phyloP scores from a whole-genome alignment of 495 filamentous ascomycete genomes.

The Letharia columbiana region DNA sequence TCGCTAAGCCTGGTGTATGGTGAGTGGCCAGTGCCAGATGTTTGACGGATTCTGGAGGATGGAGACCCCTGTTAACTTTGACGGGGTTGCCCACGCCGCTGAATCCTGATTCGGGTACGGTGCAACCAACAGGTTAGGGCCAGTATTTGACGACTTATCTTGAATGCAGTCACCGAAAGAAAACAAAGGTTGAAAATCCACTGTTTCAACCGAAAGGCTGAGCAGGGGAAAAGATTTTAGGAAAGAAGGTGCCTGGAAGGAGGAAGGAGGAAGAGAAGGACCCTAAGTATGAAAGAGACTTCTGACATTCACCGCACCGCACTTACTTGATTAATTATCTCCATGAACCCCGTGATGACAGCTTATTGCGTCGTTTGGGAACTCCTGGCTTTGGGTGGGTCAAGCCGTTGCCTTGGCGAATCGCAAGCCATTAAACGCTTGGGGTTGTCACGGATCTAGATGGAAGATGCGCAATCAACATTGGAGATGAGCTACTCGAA shows the following conservation, averaged over 20 bases:
- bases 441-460: conserved; percentile 14
- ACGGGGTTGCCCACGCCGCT: conserved; percentile 7
- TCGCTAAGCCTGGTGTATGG: conserved; percentile 4
- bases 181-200: neutral
- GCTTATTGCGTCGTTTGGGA: neutral
- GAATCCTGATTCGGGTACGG: conserved; percentile 5
- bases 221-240: neutral
- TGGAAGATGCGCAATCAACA: conserved; percentile 1
- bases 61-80: neutral
- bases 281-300: conserved; percentile 3
- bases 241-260: neutral
- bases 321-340: conserved; percentile 7
- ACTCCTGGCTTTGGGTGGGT: conserved; percentile 7
- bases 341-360: conserved; percentile 18
- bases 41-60: neutral
- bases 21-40: conserved; percentile 2
- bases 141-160: neutral
- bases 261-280: conserved; percentile 1
- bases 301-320: conserved; percentile 9
- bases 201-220: neutral
- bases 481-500: conserved; percentile 12
- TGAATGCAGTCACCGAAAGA: neutral
- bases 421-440: conserved; percentile 7
- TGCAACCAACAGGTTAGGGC: neutral
- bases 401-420: conserved; percentile 6